phyloP scores from a whole-genome alignment of 2,329 filamentous ascomycete species.

The Sclerotinia subarctica region DNA sequence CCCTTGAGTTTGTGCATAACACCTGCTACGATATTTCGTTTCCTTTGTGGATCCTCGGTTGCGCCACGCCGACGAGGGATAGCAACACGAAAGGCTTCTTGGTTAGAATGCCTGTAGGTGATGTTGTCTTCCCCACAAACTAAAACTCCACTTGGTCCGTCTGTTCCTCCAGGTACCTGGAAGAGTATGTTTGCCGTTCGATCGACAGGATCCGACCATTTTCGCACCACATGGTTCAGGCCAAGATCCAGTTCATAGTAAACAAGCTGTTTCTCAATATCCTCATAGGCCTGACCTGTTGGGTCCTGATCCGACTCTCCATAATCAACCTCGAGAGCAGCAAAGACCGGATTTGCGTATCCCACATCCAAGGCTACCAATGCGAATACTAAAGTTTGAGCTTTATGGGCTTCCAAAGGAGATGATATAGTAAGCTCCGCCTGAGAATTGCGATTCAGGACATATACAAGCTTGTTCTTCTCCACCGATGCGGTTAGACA shows the following conservation, averaged over 20 bases:
- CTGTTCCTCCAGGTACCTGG: slow-evolving; percentile 89
- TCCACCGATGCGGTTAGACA: slow-evolving; percentile 92
- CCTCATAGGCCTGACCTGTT: slow-evolving; percentile 74
- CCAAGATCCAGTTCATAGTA: slow-evolving; percentile 98
- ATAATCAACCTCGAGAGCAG: slow-evolving; percentile 90
- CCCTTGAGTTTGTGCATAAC: slow-evolving; percentile 97
- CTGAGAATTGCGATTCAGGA: slow-evolving; percentile 91
- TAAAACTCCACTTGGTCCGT: slow-evolving; percentile 90
- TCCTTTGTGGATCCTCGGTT: slow-evolving; percentile 88
- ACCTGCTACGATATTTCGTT: slow-evolving; percentile 80
- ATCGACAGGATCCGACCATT: slow-evolving; percentile 93
- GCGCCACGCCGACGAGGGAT: slow-evolving; percentile 84
- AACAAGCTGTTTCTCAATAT: slow-evolving; percentile 85
- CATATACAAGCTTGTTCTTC: slow-evolving; percentile 99
- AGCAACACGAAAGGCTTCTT: slow-evolving; percentile 81
- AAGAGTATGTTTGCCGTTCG: slow-evolving; percentile 86
- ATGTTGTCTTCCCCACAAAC: slow-evolving; percentile 94
- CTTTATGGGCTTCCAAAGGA: slow-evolving; percentile 91
- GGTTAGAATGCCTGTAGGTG: slow-evolving; percentile 95
- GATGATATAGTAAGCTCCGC: slow-evolving; percentile 96
- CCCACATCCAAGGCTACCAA: slow-evolving; percentile 89
- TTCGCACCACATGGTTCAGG: slow-evolving; percentile 93
- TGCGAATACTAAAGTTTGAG: slow-evolving; percentile 84
- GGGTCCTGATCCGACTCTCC: slow-evolving; percentile 87
- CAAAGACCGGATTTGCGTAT: slow-evolving; percentile 96